Base-by-base conservation (phyloP, 805 yeast species). In the Kodamaea sagamina region DNA sequence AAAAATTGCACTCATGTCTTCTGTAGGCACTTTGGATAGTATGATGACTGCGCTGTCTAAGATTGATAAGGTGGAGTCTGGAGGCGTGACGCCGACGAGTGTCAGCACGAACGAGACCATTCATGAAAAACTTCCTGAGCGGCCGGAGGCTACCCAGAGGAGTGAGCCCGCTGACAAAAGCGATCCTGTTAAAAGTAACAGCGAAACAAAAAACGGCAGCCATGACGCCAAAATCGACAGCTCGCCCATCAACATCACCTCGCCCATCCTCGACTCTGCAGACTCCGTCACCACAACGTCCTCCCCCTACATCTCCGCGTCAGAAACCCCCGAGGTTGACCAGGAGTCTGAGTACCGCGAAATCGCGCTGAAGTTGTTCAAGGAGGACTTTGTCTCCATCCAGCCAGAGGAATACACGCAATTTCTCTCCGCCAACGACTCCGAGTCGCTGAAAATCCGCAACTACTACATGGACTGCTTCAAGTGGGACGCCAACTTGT, bases 401-500 rank as follows among this genome's bases (percentile, higher is more conserved):
- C 61, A 61, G 42, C 74, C 74, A 3, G 74, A 71, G 44, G 75
- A 71, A 47, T 71, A 70, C 47, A 68, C 71, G 28, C 75, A 67
- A 55, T 67, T 65, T 40, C 52, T 71, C 29, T 73, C 75, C 2
- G 58, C 61, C 15, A 59, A 50, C 41, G 71, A 66, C 41, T 51
- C 48, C 3, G 82, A 77, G 37, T 62, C 70, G 25, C 58, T 59
- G 18, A 54, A 60, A 15, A 65, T 75, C 22, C 58, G 81, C 42
- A 59, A 59, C 36, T 53, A 65, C 43, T 77, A 75, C 53, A 71
- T 77, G 79, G 64, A 68, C 43, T 53, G 68, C 25, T 77, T 76
- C 57, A 50, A 63, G 38, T 72, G 77, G 64, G 74, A 72, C 37
- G 53, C 68, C n/a, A 76, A 78, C 44, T 63, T 88, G 36, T 64